Percentiles rank a stretch among this genome's conserved stretches.
Evolutionary conservation across 345 rosid genomes (phyloP).

Genomic region (Xanthoceras sorbifolium): DNA sequence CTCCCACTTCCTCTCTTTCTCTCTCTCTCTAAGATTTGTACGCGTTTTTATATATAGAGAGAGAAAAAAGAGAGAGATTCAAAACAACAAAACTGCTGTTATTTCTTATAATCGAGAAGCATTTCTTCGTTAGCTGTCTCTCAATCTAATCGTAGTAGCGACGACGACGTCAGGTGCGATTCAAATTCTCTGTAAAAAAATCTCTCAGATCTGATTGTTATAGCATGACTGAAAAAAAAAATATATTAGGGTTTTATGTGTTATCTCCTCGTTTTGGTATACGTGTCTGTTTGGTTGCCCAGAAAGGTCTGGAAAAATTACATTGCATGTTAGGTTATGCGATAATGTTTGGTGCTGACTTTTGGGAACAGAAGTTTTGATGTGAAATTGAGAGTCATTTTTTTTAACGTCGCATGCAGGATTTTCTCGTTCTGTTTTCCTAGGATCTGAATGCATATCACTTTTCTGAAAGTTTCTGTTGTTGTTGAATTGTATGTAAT

Average conservation of each 20-base stretch:
- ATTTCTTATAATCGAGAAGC: background rate
- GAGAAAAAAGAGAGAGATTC: conserved; percentile 3
- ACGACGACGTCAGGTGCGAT: conserved; percentile 22
- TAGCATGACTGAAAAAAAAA: background rate
- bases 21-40: background rate
- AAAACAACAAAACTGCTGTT: background rate
- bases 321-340: background rate
- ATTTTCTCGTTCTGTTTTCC: background rate
- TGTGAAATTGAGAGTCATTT: background rate
- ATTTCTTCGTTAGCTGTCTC: background rate
- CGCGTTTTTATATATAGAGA: background rate
- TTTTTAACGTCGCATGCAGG: background rate
- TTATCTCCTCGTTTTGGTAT: background rate
- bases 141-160: background rate
- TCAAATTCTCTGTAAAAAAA: background rate
- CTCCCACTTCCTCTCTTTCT: background rate
- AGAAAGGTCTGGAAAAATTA: background rate
- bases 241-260: conserved; percentile 5
- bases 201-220: conserved; percentile 21
- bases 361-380: background rate
- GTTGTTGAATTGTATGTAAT: background rate
- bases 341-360: background rate
- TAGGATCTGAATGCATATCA: background rate
- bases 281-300: background rate
- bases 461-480: background rate